A percentile compares a stretch with the other conserved stretches of the same genome.
phyloP scores from a whole-genome alignment of 345 rosid species.

The Microthlaspi erraticum region DNA sequence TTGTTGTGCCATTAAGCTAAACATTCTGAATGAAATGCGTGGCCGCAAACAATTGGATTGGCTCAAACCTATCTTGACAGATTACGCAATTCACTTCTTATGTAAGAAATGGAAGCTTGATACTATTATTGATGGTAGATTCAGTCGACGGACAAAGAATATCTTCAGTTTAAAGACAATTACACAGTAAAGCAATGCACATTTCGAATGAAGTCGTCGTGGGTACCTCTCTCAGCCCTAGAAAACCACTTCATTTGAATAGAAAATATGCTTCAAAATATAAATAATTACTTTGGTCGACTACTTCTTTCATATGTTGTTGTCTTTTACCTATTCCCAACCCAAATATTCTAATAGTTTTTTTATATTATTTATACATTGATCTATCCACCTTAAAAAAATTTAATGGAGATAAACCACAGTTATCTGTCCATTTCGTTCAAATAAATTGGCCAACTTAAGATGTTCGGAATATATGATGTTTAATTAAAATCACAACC shows the following conservation, averaged over 20 bases:
- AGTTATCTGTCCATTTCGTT: neutral
- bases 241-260: slow-evolving; percentile 10
- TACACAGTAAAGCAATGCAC: no score
- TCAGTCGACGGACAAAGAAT: no score
- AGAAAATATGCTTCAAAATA: neutral
- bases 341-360: neutral
- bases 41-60: no score
- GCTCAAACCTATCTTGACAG: no score
- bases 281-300: slow-evolving; percentile 20
- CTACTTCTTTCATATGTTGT: slow-evolving; percentile 20
- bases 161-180: no score
- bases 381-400: neutral
- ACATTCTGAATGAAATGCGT: no score
- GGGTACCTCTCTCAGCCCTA: slow-evolving; percentile 29
- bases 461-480: neutral
- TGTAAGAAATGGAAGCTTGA: no score
- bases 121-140: no score
- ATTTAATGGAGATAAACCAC: neutral
- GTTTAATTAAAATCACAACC: neutral
- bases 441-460: neutral
- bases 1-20: no score
- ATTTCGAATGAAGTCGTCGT: slow-evolving; percentile 16
- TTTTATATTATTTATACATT: neutral
- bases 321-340: slow-evolving; percentile 31
- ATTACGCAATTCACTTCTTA: no score